These are phyloP conservation scores for Aureobasidium vineae DNA, from an alignment of 2,329 filamentous ascomycete genomes.

Conservation along the genomic window DNA sequence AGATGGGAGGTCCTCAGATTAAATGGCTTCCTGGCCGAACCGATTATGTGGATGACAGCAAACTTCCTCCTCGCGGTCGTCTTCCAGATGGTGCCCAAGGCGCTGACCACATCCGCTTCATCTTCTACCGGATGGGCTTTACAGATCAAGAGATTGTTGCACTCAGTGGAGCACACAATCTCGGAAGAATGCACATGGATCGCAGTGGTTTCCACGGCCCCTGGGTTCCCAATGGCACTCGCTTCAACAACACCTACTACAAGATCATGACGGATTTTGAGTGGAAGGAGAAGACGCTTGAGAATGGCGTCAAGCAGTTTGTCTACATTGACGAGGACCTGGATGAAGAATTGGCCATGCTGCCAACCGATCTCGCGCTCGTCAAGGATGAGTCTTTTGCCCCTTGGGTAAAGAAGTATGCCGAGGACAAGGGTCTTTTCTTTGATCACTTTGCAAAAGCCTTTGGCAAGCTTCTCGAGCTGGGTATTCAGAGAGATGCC, in stretches of 20 bases:
- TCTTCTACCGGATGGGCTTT: conserved; percentile 62
- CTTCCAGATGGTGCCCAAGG: conserved; percentile 57
- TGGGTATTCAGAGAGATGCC: conserved; percentile 58
- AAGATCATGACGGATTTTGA: conserved; percentile 52
- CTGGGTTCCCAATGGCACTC: conserved; percentile 29
- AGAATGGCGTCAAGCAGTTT: conserved; percentile 57
- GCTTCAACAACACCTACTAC: conserved; percentile 60
- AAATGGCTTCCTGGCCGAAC: conserved; percentile 59
- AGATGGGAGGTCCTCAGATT: conserved; percentile 60
- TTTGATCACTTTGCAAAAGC: conserved; percentile 59
- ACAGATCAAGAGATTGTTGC: conserved; percentile 61
- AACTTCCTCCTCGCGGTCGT: conserved; percentile 58
- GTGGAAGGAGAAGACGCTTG: conserved; percentile 56
- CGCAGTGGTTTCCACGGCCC: conserved; percentile 56
- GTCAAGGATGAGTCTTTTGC: conserved; percentile 54
- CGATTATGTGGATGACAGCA: conserved; percentile 61
- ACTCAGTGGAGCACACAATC: conserved; percentile 55
- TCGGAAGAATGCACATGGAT: conserved; percentile 57
- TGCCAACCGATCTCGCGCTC: conserved; percentile 63
- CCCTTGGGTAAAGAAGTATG: conserved; percentile 59
- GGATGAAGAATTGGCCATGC: conserved; percentile 62
- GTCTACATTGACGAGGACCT: conserved; percentile 58
- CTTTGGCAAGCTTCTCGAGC: conserved; percentile 60
- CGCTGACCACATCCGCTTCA: conserved; percentile 54
- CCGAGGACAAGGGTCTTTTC: conserved; percentile 60